Evolutionary conservation across 164 flowering plant genomes (phyloP).

Genomic region (Saururus chinensis): DNA sequence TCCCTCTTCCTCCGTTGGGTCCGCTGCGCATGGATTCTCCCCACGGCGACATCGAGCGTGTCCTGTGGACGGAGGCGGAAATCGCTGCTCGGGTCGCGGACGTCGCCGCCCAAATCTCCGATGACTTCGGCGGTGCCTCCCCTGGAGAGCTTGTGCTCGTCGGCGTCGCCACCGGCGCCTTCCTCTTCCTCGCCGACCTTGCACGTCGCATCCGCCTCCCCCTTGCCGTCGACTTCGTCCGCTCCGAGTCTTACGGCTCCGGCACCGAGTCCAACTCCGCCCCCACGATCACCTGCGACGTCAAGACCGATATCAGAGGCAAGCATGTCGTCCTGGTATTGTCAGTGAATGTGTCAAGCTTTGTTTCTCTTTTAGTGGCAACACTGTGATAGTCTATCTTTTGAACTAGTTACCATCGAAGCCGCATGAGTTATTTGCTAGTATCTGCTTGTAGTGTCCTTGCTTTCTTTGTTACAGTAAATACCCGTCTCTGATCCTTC

Average conservation of each 20-base stretch:
- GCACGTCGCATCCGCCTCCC: slow-evolving; percentile 44
- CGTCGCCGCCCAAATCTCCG: slow-evolving; percentile 47
- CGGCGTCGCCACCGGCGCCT: slow-evolving; percentile 91
- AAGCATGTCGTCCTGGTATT: slow-evolving; percentile 78
- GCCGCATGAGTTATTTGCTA: no score
- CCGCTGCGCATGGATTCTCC: no score
- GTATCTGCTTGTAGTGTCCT: no score
- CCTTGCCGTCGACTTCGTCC: slow-evolving; percentile 51
- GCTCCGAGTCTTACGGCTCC: slow-evolving; percentile 71
- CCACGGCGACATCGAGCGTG: slow-evolving; percentile 44
- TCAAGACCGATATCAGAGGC: slow-evolving; percentile 58
- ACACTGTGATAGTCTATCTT: not conserved
- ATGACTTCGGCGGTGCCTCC: slow-evolving; percentile 30
- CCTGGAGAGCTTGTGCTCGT: slow-evolving; percentile 27
- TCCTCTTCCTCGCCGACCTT: slow-evolving; percentile 74
- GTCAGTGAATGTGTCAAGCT: not conserved
- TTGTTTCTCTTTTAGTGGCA: no score
- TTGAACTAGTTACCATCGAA: no score
- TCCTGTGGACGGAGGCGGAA: slow-evolving; percentile 44
- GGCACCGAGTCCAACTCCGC: slow-evolving; percentile 58
- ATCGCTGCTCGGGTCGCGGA: slow-evolving; percentile 44
- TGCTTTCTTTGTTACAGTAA: no score
- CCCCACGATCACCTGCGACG: slow-evolving; percentile 46
- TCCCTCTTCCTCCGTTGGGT: no score
- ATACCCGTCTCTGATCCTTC: no score